These are phyloP conservation scores for Angomonas ambiguus DNA, from an alignment of 208 protist genomes.

Conservation along the genomic window DNA sequence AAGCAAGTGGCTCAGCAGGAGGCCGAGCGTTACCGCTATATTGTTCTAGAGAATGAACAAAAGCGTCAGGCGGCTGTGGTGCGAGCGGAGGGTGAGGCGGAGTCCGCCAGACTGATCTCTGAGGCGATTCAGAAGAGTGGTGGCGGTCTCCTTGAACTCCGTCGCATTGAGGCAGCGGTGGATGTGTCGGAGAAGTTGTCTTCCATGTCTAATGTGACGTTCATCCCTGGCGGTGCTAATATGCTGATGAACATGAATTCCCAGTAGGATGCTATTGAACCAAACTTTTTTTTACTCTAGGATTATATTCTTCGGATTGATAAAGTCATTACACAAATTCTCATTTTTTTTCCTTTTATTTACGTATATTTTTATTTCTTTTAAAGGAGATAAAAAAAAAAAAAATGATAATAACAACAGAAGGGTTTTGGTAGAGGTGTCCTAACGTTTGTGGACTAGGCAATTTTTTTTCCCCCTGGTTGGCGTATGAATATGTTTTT, in stretches of 20 bases:
- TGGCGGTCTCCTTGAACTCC: constrained; percentile 89
- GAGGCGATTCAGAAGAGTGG: constrained; percentile 81
- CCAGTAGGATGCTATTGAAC: no score
- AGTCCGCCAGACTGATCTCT: constrained; percentile 91
- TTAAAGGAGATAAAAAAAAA: no score
- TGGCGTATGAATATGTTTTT: no score
- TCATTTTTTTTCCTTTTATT: constrained; percentile 6
- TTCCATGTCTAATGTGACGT: constrained; percentile 76
- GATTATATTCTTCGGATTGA: not conserved
- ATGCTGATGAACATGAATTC: constrained; percentile 71
- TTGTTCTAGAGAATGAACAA: constrained; percentile 95
- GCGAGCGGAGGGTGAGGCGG: constrained; percentile 92
- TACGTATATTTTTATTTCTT: no score
- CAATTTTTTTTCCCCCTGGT: no score
- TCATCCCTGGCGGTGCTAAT: constrained; percentile 61
- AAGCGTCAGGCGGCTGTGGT: constrained; percentile 92
- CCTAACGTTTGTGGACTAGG: no score
- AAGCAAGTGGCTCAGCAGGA: constrained; percentile 98
- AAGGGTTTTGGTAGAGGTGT: no score
- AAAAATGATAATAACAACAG: no score
- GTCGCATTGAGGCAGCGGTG: constrained; percentile 94
- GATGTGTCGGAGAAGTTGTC: constrained; percentile 92
- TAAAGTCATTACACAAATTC: not conserved
- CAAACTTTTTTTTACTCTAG: not conserved
- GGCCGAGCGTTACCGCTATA: constrained; percentile 92